phyloP scores from a whole-genome alignment of 2,329 filamentous ascomycete genomes.

The Penicillium hesseltinei region DNA sequence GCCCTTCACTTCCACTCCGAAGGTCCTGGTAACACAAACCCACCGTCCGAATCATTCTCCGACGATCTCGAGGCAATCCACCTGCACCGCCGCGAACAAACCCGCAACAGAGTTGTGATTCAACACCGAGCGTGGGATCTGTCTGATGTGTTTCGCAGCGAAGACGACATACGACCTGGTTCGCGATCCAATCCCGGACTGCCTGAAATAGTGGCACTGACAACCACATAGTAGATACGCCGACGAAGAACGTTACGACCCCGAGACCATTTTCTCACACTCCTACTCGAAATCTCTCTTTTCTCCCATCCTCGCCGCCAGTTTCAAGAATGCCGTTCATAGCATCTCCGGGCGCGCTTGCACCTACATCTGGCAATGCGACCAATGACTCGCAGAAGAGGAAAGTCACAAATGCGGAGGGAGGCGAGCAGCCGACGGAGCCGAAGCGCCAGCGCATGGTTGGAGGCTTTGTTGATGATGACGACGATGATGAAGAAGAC shows the following conservation, averaged over 20 bases:
- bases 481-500: slow-evolving; percentile 36
- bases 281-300: slow-evolving; percentile 13
- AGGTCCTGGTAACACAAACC: slow-evolving; percentile 21
- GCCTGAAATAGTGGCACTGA: background rate
- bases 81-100: slow-evolving; percentile 33
- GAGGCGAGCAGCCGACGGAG: slow-evolving; percentile 27
- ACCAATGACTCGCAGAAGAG: slow-evolving; percentile 40
- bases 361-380: slow-evolving; percentile 39
- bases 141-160: slow-evolving; percentile 44
- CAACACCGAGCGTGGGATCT: slow-evolving; percentile 45
- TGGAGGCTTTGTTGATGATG: slow-evolving; percentile 45
- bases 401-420: slow-evolving; percentile 33
- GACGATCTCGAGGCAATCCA: slow-evolving; percentile 44
- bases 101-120: slow-evolving; percentile 41
- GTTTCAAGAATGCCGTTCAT: slow-evolving; percentile 41
- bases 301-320: slow-evolving; percentile 37
- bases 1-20: slow-evolving; percentile 52
- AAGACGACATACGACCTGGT: slow-evolving; percentile 42
- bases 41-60: slow-evolving; percentile 36
- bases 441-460: slow-evolving; percentile 43
- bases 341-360: slow-evolving; percentile 40
- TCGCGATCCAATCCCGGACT: background rate
- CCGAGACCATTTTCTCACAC: slow-evolving; percentile 14
- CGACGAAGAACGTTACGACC: slow-evolving; percentile 30
- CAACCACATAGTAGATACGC: slow-evolving; percentile 32